Evolutionary conservation across 179 eudicot genomes (phyloP).

Genomic region (Sideroxylon spinosum): DNA sequence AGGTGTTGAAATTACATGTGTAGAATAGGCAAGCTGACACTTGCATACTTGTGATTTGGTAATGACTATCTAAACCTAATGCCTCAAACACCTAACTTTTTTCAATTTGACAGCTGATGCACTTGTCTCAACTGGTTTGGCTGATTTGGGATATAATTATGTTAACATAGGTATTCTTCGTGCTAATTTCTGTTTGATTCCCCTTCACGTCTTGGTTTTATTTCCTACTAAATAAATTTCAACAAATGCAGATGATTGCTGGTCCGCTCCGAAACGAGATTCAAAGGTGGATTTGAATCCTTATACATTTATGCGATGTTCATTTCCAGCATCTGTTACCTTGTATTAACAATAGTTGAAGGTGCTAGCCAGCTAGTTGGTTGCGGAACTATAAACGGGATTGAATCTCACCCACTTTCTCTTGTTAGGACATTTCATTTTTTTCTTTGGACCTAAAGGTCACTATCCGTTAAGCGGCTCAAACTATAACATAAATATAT

Average conservation of each 20-base stretch:
- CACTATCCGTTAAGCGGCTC: background rate
- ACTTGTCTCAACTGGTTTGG: conserved; percentile 78
- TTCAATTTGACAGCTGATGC: conserved; percentile 77
- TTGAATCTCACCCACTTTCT: background rate
- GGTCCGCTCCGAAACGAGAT: conserved; percentile 50
- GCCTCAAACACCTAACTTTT: background rate
- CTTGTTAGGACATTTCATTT: background rate
- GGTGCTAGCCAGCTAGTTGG: too few relatives aligned
- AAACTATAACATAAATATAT: too few relatives aligned
- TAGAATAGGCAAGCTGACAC: background rate
- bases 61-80: background rate
- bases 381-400: too few relatives aligned
- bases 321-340: background rate
- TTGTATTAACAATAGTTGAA: too few relatives aligned
- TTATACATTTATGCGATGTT: background rate
- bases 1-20: too few relatives aligned
- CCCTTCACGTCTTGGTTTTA: conserved; percentile 7
- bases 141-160: conserved; percentile 68
- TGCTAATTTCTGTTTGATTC: background rate
- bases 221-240: conserved; percentile 1
- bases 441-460: conserved; percentile 4
- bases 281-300: conserved; percentile 37
- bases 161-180: conserved; percentile 72
- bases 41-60: background rate
- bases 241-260: conserved; percentile 77